Evolutionary conservation across 441 rosid genomes (phyloP), one percentile per base, ranked within the genome.

Genomic region (Aquilaria agallochum): DNA sequence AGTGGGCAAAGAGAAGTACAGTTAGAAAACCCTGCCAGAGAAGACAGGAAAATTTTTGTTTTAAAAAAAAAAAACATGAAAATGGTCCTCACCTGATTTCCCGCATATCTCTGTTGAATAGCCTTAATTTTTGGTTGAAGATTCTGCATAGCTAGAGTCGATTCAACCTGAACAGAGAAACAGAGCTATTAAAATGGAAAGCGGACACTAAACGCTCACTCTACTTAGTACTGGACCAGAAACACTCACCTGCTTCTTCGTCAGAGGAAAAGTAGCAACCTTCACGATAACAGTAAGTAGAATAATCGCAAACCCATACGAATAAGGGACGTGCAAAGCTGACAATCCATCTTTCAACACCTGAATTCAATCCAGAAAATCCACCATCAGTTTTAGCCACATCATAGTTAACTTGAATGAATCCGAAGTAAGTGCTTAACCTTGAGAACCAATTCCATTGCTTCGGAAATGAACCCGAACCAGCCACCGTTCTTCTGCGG

Each of bases 81-180:
- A 60, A 50, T 53, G 52, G 2, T 58, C 62, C 69, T 75, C 72
- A 84, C 98, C 89, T 94, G 96, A 80, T 89, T 90, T 40, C 97
- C 98, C 7, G 90, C 93, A 66, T 94, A 90, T 81, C 96, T 88
- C 78, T 90, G 92, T 74, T 94, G 98, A 73, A 94, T 94, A 30
- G 97, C 96, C 80, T 94, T 94, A 42, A 94, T 74, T 72, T 94
- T 88, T 3, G 97, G 98, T 73, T 94, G 96, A 70, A 94, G 96
- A 67, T 90, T 94, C 76, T 94, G 98, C 97, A 94, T 94, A 42
- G 97, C 97, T 9, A 94, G 60, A 2, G 98, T 88, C 49, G 98
- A 94, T 78, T 94, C 98, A 57, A 90, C 98, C 98, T 88, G 68
- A 62, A 78, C 11, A 42, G 12, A 9, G n/a, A 57, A 46, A 12